A percentile compares a stretch with the other conserved stretches of the same genome.
Evolutionary conservation across 129 eudicot genomes (phyloP).

Genomic region (Mikania micrantha): DNA sequence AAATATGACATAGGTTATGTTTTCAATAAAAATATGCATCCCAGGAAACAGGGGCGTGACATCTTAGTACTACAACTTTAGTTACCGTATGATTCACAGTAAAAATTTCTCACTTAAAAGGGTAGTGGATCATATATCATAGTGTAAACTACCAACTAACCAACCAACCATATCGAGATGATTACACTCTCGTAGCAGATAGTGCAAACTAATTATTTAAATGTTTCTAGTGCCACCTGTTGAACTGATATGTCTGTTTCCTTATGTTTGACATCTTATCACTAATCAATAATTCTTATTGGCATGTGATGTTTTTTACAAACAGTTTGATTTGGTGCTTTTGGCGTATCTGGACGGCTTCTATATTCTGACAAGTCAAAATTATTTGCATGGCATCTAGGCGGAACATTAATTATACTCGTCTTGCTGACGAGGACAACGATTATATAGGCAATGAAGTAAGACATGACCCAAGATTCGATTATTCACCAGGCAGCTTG

Average conservation of each 20-base stretch:
- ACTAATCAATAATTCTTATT: neutral
- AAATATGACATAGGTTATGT: no score
- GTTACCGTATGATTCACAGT: no score
- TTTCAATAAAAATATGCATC: no score
- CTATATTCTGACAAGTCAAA: neutral
- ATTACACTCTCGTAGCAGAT: no score
- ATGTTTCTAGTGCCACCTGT: neutral
- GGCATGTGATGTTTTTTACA: neutral
- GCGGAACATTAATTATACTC: constrained; percentile 62
- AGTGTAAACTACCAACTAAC: no score
- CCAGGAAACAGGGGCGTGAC: no score
- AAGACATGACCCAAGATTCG: constrained; percentile 65
- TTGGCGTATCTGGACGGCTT: constrained; percentile 2
- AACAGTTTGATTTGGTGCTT: constrained; percentile 6
- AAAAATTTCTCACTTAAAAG: no score
- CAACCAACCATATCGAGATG: no score
- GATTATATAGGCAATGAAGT: constrained; percentile 43
- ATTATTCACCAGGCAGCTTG: constrained; percentile 55
- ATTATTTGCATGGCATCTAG: constrained; percentile 50
- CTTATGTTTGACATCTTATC: neutral
- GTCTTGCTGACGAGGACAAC: constrained; percentile 56
- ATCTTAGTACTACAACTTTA: no score
- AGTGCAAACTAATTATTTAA: neutral
- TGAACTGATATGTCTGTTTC: neutral
- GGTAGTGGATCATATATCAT: no score